phyloP scores from a whole-genome alignment of 805 yeast species.

The Pichia nanzhaoensis region DNA sequence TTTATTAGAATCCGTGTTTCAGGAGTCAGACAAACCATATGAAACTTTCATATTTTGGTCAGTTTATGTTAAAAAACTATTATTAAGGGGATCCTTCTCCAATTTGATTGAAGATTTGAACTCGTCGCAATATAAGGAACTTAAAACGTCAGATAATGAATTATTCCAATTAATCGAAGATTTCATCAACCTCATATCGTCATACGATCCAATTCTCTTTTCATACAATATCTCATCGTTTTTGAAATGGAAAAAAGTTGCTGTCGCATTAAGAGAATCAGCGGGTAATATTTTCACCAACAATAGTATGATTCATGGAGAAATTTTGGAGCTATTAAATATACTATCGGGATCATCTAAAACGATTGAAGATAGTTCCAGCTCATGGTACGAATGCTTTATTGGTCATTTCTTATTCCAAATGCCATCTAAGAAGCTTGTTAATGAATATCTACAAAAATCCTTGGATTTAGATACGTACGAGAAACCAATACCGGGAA shows the following conservation, averaged over 20 bases:
- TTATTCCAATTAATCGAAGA: conserved; percentile 36
- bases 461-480: conserved; percentile 21
- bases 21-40: conserved; percentile 37
- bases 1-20: conserved; percentile 39
- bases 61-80: conserved; percentile 45
- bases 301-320: conserved; percentile 27
- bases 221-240: conserved; percentile 37
- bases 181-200: conserved; percentile 33
- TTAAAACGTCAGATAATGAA: conserved; percentile 25
- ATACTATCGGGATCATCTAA: conserved; percentile 41
- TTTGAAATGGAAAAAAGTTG: conserved; percentile 43
- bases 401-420: conserved; percentile 39
- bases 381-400: conserved; percentile 64
- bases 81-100: conserved; percentile 54
- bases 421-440: conserved; percentile 43
- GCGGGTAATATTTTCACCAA: conserved; percentile 23
- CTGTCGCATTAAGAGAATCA: conserved; percentile 44
- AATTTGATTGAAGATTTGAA: conserved; percentile 47
- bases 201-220: conserved; percentile 31
- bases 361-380: conserved; percentile 45
- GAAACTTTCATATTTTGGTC: conserved; percentile 55
- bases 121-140: conserved; percentile 37
- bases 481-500: conserved; percentile 31
- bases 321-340: conserved; percentile 37
- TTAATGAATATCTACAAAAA: conserved; percentile 35